Evolutionary conservation across 192 early-diverging fungal genomes (phyloP).

Genomic region (Backusella mclennaniae): DNA sequence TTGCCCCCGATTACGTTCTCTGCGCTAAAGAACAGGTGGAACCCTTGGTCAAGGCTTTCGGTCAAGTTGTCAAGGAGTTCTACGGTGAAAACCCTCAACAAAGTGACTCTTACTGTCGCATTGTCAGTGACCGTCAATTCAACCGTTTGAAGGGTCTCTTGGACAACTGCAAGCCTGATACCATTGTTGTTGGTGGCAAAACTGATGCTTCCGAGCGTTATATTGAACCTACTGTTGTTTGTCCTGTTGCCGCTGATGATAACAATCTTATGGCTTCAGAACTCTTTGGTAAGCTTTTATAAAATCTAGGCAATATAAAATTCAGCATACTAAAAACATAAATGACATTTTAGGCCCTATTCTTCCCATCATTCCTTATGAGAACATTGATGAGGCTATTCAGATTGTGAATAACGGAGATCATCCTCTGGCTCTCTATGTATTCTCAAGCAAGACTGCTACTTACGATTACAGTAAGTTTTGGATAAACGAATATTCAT

Average conservation of each 20-base stretch:
- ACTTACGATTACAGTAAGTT: constrained; percentile 26
- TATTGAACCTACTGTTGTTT: constrained; percentile 61
- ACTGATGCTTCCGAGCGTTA: constrained; percentile 42
- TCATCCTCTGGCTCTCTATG: constrained; percentile 30
- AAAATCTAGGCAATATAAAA: no score
- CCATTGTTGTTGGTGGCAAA: constrained; percentile 52
- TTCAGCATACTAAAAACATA: no score
- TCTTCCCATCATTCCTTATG: constrained; percentile 49
- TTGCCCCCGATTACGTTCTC: constrained; percentile 86
- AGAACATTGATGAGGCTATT: constrained; percentile 36
- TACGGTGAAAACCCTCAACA: constrained; percentile 51
- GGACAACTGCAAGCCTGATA: constrained; percentile 19
- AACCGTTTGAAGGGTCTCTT: constrained; percentile 64
- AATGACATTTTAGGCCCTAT: constrained; percentile 42
- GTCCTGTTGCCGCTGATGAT: constrained; percentile 36
- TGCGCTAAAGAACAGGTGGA: constrained; percentile 56
- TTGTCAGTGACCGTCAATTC: constrained; percentile 72
- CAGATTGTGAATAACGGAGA: constrained; percentile 26
- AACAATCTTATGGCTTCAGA: constrained; percentile 55
- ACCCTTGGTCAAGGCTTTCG: constrained; percentile 58
- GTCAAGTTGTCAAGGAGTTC: constrained; percentile 39
- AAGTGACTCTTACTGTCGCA: constrained; percentile 62
- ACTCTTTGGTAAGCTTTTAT: constrained; percentile 50
- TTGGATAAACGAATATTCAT: constrained; percentile 22
- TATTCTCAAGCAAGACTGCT: constrained; percentile 21